These are phyloP conservation scores for Phytophthora pisi DNA, from an alignment of 352 stramenopile genomes.

Conservation along the genomic window DNA sequence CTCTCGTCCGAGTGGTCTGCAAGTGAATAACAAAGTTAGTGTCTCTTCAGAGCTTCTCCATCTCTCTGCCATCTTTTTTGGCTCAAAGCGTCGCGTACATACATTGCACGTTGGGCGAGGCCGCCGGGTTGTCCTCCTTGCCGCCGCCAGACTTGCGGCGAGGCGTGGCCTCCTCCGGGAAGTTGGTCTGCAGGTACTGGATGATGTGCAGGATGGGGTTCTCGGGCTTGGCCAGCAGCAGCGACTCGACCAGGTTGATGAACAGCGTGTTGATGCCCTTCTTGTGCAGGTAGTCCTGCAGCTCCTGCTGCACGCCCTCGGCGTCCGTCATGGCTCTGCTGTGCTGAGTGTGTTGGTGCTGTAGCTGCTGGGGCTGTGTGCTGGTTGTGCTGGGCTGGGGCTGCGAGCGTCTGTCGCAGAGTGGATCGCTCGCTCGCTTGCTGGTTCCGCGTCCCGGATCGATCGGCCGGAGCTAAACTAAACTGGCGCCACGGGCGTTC, in stretches of 20 bases:
- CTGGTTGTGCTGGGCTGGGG: slow-evolving; percentile 8
- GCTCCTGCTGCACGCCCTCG: slow-evolving; percentile 88
- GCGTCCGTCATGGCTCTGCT: slow-evolving; percentile 72
- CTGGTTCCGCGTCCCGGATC: neutral
- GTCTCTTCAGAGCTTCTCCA: neutral
- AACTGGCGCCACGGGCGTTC: slow-evolving; percentile 23
- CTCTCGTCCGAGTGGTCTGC: slow-evolving; percentile 86
- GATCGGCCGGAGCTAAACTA: slow-evolving; percentile 25
- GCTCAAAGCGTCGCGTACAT: slow-evolving; percentile 4
- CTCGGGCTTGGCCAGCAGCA: slow-evolving; percentile 89
- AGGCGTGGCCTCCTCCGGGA: slow-evolving; percentile 76
- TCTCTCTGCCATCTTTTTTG: neutral
- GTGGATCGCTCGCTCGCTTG: neutral
- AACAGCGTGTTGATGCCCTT: slow-evolving; percentile 94
- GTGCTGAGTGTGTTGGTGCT: neutral
- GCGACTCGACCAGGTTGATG: slow-evolving; percentile 92
- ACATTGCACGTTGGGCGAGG: slow-evolving; percentile 37
- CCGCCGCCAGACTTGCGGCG: slow-evolving; percentile 39
- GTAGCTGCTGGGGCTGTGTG: neutral
- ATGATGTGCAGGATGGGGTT: slow-evolving; percentile 91
- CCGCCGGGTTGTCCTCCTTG: slow-evolving; percentile 62
- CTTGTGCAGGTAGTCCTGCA: slow-evolving; percentile 92
- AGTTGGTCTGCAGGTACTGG: slow-evolving; percentile 90
- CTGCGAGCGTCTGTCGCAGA: slow-evolving; percentile 4
- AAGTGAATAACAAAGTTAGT: slow-evolving; percentile 3